Conservation (phyloP, 2,329 filamentous ascomycete species). For the Phaeosphaeriaceae sp. region DNA sequence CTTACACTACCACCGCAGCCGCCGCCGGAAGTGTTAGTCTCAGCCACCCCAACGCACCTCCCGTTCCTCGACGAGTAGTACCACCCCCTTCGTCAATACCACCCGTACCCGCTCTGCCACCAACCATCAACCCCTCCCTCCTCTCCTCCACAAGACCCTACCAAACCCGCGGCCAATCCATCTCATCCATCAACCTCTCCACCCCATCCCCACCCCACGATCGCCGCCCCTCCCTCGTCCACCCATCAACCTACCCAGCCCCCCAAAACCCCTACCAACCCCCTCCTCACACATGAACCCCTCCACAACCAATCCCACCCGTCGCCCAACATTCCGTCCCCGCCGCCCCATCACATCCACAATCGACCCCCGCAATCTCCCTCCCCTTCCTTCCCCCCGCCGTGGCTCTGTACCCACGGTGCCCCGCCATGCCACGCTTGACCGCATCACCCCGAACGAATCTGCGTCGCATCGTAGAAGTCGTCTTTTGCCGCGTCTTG, state of each 20-base stretch:
- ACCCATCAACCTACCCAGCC: conserved; percentile 43
- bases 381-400: conserved; percentile 20
- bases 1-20: conserved; percentile 70
- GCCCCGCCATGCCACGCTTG: conserved; percentile 20
- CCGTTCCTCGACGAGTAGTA: conserved; percentile 20
- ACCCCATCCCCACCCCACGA: conserved; percentile 22
- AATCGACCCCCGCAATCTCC: conserved; percentile 29
- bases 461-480: too few species aligned
- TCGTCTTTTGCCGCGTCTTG: too few species aligned
- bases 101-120: conserved; percentile 32
- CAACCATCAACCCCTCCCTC: conserved; percentile 27
- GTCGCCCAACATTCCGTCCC: conserved; percentile 19
- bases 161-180: conserved; percentile 23
- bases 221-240: conserved; percentile 38
- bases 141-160: conserved; percentile 24
- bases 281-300: conserved; percentile 4
- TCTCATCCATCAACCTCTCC: conserved; percentile 35
- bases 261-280: conserved; percentile 20
- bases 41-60: conserved; percentile 42
- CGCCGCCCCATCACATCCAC: conserved; percentile 26
- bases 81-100: conserved; percentile 21
- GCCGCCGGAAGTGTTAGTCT: conserved; percentile 46
- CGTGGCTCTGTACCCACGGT: conserved; percentile 33
- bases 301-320: conserved; percentile 3
- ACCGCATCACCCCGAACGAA: too few species aligned